These are phyloP conservation scores for Eimeria nieschulzi DNA, from an alignment of 169 alveolate species.

Conservation along the genomic window DNA sequence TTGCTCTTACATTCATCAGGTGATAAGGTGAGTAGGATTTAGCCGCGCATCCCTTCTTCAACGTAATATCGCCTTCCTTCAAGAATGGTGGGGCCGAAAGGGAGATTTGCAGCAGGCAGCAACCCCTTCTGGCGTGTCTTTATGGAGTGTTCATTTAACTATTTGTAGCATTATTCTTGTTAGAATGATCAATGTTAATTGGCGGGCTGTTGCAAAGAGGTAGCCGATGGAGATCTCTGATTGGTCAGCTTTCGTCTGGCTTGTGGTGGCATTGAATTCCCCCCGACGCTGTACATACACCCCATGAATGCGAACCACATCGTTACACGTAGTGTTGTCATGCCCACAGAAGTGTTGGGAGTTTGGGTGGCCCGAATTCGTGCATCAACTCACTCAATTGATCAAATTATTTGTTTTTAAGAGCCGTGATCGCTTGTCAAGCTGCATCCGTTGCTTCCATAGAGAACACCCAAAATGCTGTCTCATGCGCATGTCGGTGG, in stretches of 20 bases:
- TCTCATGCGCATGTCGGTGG: background rate
- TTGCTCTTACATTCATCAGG: background rate
- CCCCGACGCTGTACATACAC: conserved; percentile 1
- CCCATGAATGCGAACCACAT: conserved; percentile 26
- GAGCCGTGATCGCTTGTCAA: background rate
- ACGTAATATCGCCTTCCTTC: background rate
- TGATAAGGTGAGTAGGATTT: background rate
- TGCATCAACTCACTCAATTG: background rate
- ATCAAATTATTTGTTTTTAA: background rate
- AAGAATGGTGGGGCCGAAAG: conserved; percentile 55
- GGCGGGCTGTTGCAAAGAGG: conserved; percentile 18
- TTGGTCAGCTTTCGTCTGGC: conserved; percentile 11
- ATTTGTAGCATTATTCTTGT: background rate
- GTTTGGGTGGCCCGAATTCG: conserved; percentile 1
- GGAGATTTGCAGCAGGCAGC: conserved; percentile 50
- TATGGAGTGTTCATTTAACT: background rate
- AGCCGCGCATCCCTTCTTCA: background rate
- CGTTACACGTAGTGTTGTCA: conserved; percentile 12
- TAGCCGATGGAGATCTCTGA: conserved; percentile 3
- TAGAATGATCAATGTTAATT: conserved; percentile 7
- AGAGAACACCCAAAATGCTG: background rate
- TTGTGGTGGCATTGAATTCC: conserved; percentile 58
- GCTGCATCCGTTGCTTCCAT: background rate
- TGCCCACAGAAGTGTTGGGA: conserved; percentile 32
- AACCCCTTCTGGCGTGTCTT: background rate